Conservation (phyloP, 495 filamentous ascomycete genomes). For the Aspergillus sclerotioniger region DNA sequence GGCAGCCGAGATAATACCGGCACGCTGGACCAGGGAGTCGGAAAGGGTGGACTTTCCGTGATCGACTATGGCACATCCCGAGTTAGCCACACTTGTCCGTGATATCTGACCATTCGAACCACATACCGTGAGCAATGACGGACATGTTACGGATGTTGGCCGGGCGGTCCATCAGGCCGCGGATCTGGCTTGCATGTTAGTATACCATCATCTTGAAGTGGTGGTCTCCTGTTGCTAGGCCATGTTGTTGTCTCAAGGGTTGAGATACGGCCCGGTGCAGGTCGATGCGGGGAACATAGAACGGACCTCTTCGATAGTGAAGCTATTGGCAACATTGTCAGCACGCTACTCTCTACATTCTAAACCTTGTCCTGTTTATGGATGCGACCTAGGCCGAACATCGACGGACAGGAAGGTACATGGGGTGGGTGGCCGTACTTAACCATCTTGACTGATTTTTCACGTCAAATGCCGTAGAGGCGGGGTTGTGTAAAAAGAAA, state of each 20-base stretch:
- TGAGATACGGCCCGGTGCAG: neutral
- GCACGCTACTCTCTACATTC: slow-evolving; percentile 9
- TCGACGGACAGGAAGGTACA: neutral
- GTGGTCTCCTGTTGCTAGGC: neutral
- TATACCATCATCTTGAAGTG: neutral
- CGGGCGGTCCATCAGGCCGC: slow-evolving; percentile 93
- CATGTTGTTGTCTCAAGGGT: neutral
- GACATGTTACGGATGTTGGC: slow-evolving; percentile 99
- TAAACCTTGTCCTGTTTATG: neutral
- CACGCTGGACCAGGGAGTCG: slow-evolving; percentile 98
- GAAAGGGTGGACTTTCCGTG: slow-evolving; percentile 99
- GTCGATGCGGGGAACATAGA: neutral
- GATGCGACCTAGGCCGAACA: neutral
- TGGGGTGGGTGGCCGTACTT: slow-evolving; percentile 66
- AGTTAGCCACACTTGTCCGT: slow-evolving; percentile 9
- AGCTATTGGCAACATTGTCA: slow-evolving; percentile 59
- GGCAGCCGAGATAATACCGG: slow-evolving; percentile 98
- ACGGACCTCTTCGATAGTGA: slow-evolving; percentile 92
- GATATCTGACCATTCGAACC: neutral
- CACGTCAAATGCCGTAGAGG: slow-evolving; percentile 45
- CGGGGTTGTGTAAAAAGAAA: slow-evolving; percentile 32
- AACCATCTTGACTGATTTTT: slow-evolving; percentile 94
- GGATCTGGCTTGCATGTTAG: slow-evolving; percentile 61
- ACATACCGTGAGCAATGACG: slow-evolving; percentile 95
- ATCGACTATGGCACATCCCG: slow-evolving; percentile 65